Percentiles rank a stretch among this genome's conserved stretches.
phyloP scores from a whole-genome alignment of 1,284 basidiomycete species.

The Rhodofomes roseus region DNA sequence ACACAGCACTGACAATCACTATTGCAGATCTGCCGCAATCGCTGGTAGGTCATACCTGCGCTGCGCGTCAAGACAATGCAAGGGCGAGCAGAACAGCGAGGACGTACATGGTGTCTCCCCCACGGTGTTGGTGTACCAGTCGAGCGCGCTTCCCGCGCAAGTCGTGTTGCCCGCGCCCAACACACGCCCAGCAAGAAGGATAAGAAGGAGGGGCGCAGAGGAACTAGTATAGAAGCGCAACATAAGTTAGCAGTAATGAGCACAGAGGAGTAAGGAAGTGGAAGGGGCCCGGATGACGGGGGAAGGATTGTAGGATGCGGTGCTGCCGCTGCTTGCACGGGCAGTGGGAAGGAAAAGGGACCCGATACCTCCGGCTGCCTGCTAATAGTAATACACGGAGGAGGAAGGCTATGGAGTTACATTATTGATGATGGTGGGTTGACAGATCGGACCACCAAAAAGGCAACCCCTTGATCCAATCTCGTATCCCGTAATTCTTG shows the following conservation, averaged over 20 bases:
- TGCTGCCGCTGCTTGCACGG: not conserved
- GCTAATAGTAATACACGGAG: not conserved
- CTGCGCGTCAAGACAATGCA: not conserved
- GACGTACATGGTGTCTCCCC: conserved; percentile 1
- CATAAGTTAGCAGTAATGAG: not conserved
- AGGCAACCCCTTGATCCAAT: no score
- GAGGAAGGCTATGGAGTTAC: not conserved
- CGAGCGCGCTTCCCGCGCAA: not conserved
- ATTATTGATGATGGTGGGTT: not conserved
- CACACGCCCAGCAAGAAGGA: not conserved
- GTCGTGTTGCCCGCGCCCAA: conserved; percentile 2
- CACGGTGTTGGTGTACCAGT: conserved; percentile 1
- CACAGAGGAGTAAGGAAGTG: not conserved
- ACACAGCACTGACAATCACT: not conserved
- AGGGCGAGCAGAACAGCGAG: not conserved
- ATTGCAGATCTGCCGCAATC: conserved; percentile 7
- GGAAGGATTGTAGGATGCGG: not conserved
- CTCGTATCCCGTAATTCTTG: no score
- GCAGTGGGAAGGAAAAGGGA: not conserved
- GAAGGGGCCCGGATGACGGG: not conserved
- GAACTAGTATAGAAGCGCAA: not conserved
- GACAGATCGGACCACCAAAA: no score
- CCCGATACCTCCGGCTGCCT: not conserved
- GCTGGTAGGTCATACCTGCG: conserved; percentile 6
- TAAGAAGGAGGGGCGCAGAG: not conserved